These are phyloP conservation scores for Colletotrichum camelliae DNA, from an alignment of 2,329 filamentous ascomycete genomes.

Conservation along the genomic window DNA sequence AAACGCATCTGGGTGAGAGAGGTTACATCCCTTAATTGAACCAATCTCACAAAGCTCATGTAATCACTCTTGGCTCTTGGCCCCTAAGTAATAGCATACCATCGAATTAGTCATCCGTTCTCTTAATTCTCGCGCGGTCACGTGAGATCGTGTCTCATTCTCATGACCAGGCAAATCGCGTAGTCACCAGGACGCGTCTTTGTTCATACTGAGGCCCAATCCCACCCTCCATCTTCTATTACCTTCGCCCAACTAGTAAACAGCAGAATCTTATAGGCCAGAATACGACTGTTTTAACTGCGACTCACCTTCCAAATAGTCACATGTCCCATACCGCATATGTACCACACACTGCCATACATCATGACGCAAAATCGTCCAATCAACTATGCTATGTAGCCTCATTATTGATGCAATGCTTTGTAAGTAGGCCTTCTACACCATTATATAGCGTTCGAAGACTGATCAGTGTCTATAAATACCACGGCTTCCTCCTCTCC, in stretches of 20 bases:
- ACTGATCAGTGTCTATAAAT: background rate
- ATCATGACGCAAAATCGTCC: background rate
- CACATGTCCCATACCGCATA: background rate
- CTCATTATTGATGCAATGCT: background rate
- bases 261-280: background rate
- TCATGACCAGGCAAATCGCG: background rate
- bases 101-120: background rate
- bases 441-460: background rate
- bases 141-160: background rate
- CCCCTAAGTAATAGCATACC: background rate
- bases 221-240: background rate
- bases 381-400: background rate
- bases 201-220: background rate
- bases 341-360: background rate
- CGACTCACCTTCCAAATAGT: background rate
- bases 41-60: background rate
- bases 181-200: background rate
- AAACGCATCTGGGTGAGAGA: background rate
- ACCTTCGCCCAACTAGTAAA: background rate
- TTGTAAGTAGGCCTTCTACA: background rate
- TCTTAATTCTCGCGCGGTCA: background rate
- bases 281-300: background rate
- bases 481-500: background rate
- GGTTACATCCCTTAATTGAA: background rate
- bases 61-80: background rate